Evolutionary conservation across 129 eudicot species (phyloP).

Genomic region (Chrysanthemum seticuspe): DNA sequence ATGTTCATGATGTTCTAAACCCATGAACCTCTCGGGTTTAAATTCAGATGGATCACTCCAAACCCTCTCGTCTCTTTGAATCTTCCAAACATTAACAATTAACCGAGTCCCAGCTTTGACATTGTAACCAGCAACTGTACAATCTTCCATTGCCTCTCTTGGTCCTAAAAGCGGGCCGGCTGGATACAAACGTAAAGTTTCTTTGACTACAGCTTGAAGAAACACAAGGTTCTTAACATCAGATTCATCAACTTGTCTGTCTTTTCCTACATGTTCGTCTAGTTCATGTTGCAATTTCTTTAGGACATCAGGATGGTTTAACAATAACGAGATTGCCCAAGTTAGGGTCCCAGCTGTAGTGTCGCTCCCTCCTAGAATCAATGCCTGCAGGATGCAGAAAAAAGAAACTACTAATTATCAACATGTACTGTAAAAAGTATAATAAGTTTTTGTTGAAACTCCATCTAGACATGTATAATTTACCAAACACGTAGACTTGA

Average conservation of each 20-base stretch:
- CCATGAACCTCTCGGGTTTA: constrained; percentile 38
- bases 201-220: constrained; percentile 37
- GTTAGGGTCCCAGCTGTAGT: constrained; percentile 27
- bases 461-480: neutral
- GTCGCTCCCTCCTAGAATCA: constrained; percentile 31
- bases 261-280: constrained; percentile 25
- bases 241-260: constrained; percentile 37
- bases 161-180: constrained; percentile 22
- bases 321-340: constrained; percentile 34
- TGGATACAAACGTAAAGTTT: constrained; percentile 35
- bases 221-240: constrained; percentile 27
- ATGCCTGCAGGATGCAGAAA: neutral
- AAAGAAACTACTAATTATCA: too few relatives aligned
- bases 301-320: constrained; percentile 24
- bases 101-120: constrained; percentile 34
- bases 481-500: constrained; percentile 37
- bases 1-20: constrained; percentile 23
- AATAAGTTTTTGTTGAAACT: too few relatives aligned
- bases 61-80: constrained; percentile 38
- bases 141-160: constrained; percentile 24
- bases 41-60: constrained; percentile 31
- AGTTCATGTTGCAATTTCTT: constrained; percentile 29
- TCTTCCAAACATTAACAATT: constrained; percentile 29
- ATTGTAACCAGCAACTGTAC: constrained; percentile 30
- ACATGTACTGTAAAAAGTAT: too few relatives aligned